These are phyloP conservation scores for Suillus subluteus DNA, from an alignment of 768 basidiomycete genomes.

Conservation along the genomic window DNA sequence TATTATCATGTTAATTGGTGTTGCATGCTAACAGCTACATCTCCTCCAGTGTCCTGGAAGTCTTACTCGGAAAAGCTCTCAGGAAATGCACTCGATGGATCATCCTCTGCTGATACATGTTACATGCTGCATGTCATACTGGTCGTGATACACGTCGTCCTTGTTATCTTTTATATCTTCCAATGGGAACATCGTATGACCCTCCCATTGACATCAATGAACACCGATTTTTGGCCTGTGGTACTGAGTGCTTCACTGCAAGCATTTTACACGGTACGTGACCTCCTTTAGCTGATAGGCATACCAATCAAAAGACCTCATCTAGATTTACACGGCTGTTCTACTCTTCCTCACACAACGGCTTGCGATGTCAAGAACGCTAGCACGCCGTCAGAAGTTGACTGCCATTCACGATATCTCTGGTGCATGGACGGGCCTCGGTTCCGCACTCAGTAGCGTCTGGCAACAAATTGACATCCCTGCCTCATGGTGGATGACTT, in stretches of 20 bases:
- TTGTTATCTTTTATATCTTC: background rate
- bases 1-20: background rate
- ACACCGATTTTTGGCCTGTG: constrained; percentile 2
- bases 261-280: constrained; percentile 8
- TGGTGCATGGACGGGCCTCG: constrained; percentile 14
- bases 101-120: background rate
- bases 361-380: background rate
- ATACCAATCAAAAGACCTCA: background rate
- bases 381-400: background rate
- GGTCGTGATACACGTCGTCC: constrained; percentile 13
- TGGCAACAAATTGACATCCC: constrained; percentile 7
- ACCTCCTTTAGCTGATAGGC: background rate
- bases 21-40: background rate
- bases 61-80: too few species aligned
- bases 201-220: constrained; percentile 1
- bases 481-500: constrained; percentile 1
- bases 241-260: constrained; percentile 8
- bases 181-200: background rate
- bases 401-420: constrained; percentile 12
- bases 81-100: background rate
- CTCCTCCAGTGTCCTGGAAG: background rate
- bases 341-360: constrained; percentile 12
- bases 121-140: constrained; percentile 13
- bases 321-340: constrained; percentile 9
- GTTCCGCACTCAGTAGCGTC: constrained; percentile 5